Evolutionary conservation across 345 rosid species (phyloP).

Genomic region (Carallia pectinifolia): DNA sequence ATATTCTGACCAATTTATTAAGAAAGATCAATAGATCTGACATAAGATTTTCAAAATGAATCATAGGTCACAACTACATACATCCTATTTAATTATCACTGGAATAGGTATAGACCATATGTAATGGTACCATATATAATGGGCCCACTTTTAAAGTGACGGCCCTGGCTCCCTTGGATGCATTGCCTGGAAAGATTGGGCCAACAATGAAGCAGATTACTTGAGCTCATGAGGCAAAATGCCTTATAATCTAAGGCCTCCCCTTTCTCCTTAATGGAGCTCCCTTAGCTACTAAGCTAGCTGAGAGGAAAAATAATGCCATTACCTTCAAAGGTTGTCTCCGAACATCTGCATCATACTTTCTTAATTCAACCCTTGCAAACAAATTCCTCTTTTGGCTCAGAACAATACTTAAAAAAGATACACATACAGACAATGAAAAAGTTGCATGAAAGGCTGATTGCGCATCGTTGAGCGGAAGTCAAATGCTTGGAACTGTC

Average conservation of each 20-base stretch:
- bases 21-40: neutral
- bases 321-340: conserved; percentile 92
- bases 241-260: neutral
- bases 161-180: conserved; percentile 78
- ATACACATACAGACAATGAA: conserved; percentile 88
- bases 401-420: conserved; percentile 70
- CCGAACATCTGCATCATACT: conserved; percentile 87
- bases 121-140: conserved; percentile 34
- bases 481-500: conserved; percentile 89
- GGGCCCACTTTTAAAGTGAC: conserved; percentile 76
- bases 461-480: conserved; percentile 89
- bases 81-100: neutral
- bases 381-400: conserved; percentile 92
- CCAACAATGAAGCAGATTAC: conserved; percentile 24
- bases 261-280: too few species aligned
- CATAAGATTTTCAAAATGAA: too few species aligned
- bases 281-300: too few species aligned
- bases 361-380: conserved; percentile 83
- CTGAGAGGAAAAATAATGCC: conserved; percentile 1
- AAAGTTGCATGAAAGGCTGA: conserved; percentile 95
- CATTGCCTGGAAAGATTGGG: conserved; percentile 61
- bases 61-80: neutral
- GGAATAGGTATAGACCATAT: neutral
- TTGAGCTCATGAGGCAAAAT: conserved; percentile 10
- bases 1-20: neutral